phyloP scores from a whole-genome alignment of 352 stramenopile species.

The Phytophthora europaea region DNA sequence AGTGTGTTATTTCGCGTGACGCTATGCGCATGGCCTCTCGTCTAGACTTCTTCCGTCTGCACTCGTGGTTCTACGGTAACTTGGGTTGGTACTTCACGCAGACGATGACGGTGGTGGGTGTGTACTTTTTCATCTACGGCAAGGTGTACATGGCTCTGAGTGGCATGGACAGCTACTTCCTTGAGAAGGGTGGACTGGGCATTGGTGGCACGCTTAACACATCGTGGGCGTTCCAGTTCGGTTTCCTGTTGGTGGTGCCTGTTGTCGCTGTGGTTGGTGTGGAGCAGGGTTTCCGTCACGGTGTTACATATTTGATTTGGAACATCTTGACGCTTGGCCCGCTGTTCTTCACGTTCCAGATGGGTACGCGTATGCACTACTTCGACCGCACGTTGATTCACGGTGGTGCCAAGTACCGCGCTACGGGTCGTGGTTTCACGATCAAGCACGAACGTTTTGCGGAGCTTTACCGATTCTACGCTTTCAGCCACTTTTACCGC shows the following conservation, averaged over 20 bases:
- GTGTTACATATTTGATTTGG: constrained; percentile 94
- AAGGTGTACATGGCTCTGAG: constrained; percentile 97
- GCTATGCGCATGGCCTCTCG: constrained; percentile 96
- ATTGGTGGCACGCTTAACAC: constrained; percentile 96
- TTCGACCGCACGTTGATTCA: constrained; percentile 98
- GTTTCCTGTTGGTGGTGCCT: constrained; percentile 97
- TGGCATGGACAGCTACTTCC: constrained; percentile 92
- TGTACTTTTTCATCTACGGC: constrained; percentile 99
- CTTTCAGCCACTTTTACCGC: constrained; percentile 98
- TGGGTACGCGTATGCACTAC: constrained; percentile 99
- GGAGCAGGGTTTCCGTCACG: constrained; percentile 96
- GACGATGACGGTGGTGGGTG: constrained; percentile 97
- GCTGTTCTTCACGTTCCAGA: constrained; percentile 99
- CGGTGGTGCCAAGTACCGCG: constrained; percentile 98
- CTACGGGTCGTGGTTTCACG: constrained; percentile 98
- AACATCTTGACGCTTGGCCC: constrained; percentile 97
- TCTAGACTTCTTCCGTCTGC: constrained; percentile 97
- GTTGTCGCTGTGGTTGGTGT: constrained; percentile 98
- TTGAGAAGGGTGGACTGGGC: constrained; percentile 94
- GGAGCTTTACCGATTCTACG: constrained; percentile 98
- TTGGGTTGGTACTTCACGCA: constrained; percentile 99
- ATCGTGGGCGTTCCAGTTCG: constrained; percentile 96
- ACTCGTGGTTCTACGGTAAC: constrained; percentile 99
- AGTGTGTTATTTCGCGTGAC: constrained; percentile 98
- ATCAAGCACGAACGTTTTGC: constrained; percentile 99